A percentile compares a stretch with the other conserved stretches of the same genome.
phyloP scores from a whole-genome alignment of 1,139 yeast species.

The Geotrichum bryndzae region DNA sequence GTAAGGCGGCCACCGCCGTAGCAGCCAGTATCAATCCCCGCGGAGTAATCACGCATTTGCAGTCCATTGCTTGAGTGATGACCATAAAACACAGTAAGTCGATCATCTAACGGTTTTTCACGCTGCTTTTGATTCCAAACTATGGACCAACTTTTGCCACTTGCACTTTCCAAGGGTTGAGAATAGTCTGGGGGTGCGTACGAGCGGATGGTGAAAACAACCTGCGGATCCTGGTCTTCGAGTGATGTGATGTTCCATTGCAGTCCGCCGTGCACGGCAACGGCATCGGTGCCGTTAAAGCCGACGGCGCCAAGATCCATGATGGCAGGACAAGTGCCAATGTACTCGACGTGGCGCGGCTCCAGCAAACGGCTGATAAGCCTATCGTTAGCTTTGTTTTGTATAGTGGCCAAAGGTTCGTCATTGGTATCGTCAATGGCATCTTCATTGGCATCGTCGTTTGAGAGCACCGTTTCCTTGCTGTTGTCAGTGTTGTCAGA shows the following conservation, averaged over 20 bases:
- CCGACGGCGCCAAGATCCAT: constrained; percentile 59
- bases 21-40: constrained; percentile 81
- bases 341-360: constrained; percentile 54
- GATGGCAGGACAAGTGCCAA: constrained; percentile 59
- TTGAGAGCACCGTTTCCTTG: background rate
- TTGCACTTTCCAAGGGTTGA: constrained; percentile 48
- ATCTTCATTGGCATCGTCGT: too few relatives aligned
- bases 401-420: background rate
- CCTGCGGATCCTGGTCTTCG: constrained; percentile 55
- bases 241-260: constrained; percentile 52
- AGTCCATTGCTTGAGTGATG: constrained; percentile 84
- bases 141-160: constrained; percentile 54
- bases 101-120: constrained; percentile 32
- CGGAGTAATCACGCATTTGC: constrained; percentile 55
- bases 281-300: constrained; percentile 42
- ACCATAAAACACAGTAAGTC: constrained; percentile 69
- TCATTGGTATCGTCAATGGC: too few relatives aligned
- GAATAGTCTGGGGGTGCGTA: constrained; percentile 52
- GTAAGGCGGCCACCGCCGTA: constrained; percentile 65
- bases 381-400: constrained; percentile 42
- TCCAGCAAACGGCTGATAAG: constrained; percentile 53
- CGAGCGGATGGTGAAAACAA: constrained; percentile 57
- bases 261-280: constrained; percentile 77
- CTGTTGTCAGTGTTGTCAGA: background rate
- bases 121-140: constrained; percentile 53